A percentile compares a stretch with the other conserved stretches of the same genome.
phyloP scores from a whole-genome alignment of 176 grass and related monocot genomes.

The Musa beccarii region DNA sequence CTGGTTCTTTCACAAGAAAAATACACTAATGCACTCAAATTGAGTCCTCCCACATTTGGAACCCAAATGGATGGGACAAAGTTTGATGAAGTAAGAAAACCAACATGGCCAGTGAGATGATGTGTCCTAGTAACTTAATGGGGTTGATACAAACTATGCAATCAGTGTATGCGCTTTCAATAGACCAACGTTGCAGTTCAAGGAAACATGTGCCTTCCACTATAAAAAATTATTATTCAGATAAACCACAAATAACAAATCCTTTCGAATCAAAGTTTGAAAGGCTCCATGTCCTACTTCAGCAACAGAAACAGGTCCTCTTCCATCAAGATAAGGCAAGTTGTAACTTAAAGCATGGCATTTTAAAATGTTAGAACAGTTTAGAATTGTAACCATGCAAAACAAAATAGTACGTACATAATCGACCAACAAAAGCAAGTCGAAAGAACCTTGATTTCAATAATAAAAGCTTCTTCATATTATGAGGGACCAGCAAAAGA shows the following conservation, averaged over 20 bases:
- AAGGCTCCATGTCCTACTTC: too few species aligned
- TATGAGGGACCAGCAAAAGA: constrained; percentile 18
- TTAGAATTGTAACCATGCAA: too few species aligned
- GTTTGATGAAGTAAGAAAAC: not conserved
- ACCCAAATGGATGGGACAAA: not conserved
- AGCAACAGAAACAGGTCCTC: too few species aligned
- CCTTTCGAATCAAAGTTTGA: not conserved
- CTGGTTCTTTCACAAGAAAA: not conserved
- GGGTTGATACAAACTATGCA: not conserved
- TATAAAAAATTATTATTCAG: too few species aligned
- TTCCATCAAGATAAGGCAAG: too few species aligned
- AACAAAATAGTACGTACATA: not conserved
- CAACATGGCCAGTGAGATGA: not conserved
- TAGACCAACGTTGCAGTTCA: not conserved
- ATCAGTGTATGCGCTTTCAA: not conserved
- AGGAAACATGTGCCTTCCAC: too few species aligned
- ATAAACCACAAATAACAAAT: not conserved
- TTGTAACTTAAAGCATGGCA: too few species aligned
- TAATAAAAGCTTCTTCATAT: not conserved
- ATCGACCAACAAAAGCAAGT: not conserved
- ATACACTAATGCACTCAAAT: not conserved
- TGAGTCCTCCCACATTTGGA: not conserved
- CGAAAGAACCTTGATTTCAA: not conserved
- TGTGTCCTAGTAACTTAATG: not conserved
- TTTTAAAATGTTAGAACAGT: too few species aligned